phyloP scores from a whole-genome alignment of 2,329 filamentous ascomycete species.

The Graphiopsis chlorocephala region DNA sequence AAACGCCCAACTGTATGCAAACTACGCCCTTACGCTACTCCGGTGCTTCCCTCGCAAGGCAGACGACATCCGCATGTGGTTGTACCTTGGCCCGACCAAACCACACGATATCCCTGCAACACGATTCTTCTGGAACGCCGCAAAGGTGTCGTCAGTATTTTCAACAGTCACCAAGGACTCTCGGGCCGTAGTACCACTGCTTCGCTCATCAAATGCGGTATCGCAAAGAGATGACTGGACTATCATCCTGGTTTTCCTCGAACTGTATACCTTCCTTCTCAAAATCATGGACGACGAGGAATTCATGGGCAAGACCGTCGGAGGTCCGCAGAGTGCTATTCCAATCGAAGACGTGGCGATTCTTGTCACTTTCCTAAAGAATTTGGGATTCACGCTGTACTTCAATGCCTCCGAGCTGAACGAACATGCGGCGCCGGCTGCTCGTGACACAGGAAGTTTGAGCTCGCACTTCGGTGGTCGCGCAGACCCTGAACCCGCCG shows the following conservation, averaged over 20 bases:
- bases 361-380: slow-evolving; percentile 82
- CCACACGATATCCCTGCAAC: slow-evolving; percentile 63
- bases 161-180: slow-evolving; percentile 56
- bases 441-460: slow-evolving; percentile 20
- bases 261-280: slow-evolving; percentile 89
- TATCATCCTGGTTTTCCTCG: slow-evolving; percentile 83
- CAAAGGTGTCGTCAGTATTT: slow-evolving; percentile 58
- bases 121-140: slow-evolving; percentile 79
- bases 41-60: slow-evolving; percentile 77
- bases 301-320: slow-evolving; percentile 53
- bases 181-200: slow-evolving; percentile 55
- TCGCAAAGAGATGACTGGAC: slow-evolving; percentile 70
- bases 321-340: slow-evolving; percentile 60
- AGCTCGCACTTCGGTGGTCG: slow-evolving; percentile 15
- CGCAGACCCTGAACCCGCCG: not conserved
- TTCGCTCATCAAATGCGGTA: slow-evolving; percentile 39
- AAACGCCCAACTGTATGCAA: slow-evolving; percentile 72
- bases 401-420: slow-evolving; percentile 68
- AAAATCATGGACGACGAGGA: slow-evolving; percentile 96
- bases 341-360: slow-evolving; percentile 67
- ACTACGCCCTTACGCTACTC: slow-evolving; percentile 81
- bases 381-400: slow-evolving; percentile 83
- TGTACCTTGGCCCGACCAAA: slow-evolving; percentile 65
- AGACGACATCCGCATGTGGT: slow-evolving; percentile 91
- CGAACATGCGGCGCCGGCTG: slow-evolving; percentile 6